Percentiles rank a stretch among this genome's conserved stretches.
Evolutionary conservation across 1,284 basidiomycete species (phyloP).

Genomic region (Porogramme epimiltina): DNA sequence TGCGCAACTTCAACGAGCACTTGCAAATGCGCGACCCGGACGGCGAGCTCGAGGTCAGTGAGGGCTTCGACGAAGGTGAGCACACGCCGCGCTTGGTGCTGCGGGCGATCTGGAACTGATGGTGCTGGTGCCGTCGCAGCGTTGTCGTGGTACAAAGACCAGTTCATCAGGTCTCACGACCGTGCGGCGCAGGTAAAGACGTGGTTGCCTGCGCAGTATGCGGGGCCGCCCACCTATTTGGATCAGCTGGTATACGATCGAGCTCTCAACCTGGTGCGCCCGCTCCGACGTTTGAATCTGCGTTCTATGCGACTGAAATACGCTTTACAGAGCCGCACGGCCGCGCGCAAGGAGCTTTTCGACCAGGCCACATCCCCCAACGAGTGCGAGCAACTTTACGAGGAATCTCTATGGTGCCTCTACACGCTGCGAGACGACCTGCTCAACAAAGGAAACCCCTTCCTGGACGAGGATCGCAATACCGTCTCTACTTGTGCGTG

Average conservation of each 20-base stretch:
- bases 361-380: slow-evolving; percentile 77
- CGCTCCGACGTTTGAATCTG: background rate
- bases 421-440: slow-evolving; percentile 90
- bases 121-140: slow-evolving; percentile 39
- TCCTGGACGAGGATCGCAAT: slow-evolving; percentile 81
- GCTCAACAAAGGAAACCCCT: slow-evolving; percentile 80
- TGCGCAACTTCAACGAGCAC: slow-evolving; percentile 72
- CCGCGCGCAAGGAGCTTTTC: slow-evolving; percentile 88
- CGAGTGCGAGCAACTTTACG: slow-evolving; percentile 92
- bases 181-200: slow-evolving; percentile 77
- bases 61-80: slow-evolving; percentile 79
- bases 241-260: slow-evolving; percentile 85
- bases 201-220: slow-evolving; percentile 76
- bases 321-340: slow-evolving; percentile 77
- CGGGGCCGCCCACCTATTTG: slow-evolving; percentile 72
- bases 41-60: slow-evolving; percentile 67
- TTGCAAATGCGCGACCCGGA: slow-evolving; percentile 77
- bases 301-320: background rate
- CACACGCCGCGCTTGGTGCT: slow-evolving; percentile 53
- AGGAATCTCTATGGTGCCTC: slow-evolving; percentile 91
- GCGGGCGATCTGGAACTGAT: slow-evolving; percentile 3
- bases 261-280: slow-evolving; percentile 65
- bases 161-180: slow-evolving; percentile 78
- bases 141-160: slow-evolving; percentile 74
- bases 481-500: slow-evolving; percentile 78